A percentile compares a stretch with the other conserved stretches of the same genome.
These are phyloP conservation scores for Pyrrhoderma lamaoense DNA, from an alignment of 1,284 basidiomycete species.

Conservation along the genomic window DNA sequence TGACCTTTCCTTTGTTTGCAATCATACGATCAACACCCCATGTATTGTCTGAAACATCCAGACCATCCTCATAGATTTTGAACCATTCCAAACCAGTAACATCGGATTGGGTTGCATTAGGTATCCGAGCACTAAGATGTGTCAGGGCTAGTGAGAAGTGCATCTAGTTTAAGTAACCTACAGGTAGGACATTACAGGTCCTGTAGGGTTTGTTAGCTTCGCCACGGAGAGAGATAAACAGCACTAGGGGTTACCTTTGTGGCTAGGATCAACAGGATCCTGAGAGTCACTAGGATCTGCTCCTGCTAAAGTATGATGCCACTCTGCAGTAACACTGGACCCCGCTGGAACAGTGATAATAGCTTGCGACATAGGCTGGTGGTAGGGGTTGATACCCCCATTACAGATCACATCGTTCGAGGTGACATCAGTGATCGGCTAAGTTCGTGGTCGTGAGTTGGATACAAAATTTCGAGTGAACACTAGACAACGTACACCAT, in stretches of 20 bases:
- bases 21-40: constrained; percentile 46
- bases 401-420: constrained; percentile 55
- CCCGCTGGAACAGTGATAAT: constrained; percentile 48
- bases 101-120: constrained; percentile 34
- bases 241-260: constrained; percentile 30
- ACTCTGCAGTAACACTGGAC: constrained; percentile 43
- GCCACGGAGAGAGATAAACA: not conserved
- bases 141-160: not conserved
- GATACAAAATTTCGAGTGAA: too few species aligned
- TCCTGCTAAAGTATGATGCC: constrained; percentile 43
- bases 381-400: constrained; percentile 53
- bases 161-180: constrained; percentile 24
- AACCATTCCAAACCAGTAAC: constrained; percentile 27
- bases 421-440: constrained; percentile 48
- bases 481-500: constrained; percentile 45
- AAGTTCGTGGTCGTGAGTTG: not conserved
- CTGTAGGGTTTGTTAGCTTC: constrained; percentile 19
- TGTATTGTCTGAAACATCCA: constrained; percentile 26
- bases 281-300: constrained; percentile 36
- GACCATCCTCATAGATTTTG: constrained; percentile 39
- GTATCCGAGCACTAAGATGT: constrained; percentile 35
- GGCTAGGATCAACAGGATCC: constrained; percentile 46
- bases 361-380: constrained; percentile 41
- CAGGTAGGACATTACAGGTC: constrained; percentile 49
- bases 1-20: constrained; percentile 46